phyloP scores from a whole-genome alignment of 2,329 filamentous ascomycete species.

The Scytalidium sp. region DNA sequence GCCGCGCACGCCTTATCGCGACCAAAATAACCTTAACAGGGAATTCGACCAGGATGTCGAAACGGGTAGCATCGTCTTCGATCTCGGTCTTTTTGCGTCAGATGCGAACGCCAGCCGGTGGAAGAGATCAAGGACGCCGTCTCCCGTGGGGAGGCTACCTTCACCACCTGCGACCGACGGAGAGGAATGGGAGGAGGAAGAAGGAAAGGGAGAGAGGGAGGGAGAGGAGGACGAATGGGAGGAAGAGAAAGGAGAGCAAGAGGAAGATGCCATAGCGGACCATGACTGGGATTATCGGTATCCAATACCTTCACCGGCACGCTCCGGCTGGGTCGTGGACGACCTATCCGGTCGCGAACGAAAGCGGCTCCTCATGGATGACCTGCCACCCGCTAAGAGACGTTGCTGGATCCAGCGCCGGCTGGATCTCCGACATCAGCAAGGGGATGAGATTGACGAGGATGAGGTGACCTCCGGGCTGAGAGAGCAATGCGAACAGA shows the following conservation, averaged over 20 bases:
- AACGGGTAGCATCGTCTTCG: background rate
- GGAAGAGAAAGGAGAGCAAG: conserved; percentile 8
- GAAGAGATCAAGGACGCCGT: background rate
- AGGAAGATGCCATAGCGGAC: no score
- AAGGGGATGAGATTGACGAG: background rate
- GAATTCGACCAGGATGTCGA: background rate
- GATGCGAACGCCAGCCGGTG: background rate
- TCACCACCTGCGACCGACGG: no score
- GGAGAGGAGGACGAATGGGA: conserved; percentile 22
- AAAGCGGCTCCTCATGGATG: background rate
- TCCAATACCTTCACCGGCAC: background rate
- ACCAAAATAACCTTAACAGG: no score
- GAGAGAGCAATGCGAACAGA: background rate
- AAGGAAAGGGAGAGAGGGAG: conserved; percentile 3
- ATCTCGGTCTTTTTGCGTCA: background rate
- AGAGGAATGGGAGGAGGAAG: background rate
- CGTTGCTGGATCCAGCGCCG: background rate
- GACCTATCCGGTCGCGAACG: background rate
- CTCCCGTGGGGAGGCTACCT: no score
- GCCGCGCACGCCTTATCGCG: background rate
- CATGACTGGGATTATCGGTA: background rate
- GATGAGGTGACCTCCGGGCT: background rate
- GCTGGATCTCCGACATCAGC: background rate
- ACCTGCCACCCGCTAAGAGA: background rate
- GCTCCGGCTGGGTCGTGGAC: background rate